Conservation (phyloP, 176 grass and related monocot species). For the Alloteropsis semialata region DNA sequence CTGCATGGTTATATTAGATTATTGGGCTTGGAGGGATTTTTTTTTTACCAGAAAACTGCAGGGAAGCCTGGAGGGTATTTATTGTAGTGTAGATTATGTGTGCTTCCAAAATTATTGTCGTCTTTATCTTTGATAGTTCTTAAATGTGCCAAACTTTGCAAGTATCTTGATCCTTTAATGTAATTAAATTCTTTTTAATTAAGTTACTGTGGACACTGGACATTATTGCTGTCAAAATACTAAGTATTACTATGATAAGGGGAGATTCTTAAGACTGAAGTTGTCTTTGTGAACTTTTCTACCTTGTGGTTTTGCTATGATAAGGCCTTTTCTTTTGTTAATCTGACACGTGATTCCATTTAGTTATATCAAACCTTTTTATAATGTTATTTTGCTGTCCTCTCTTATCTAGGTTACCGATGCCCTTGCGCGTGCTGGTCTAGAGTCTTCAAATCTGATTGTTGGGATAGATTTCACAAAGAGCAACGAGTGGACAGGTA, state of each 20-base stretch:
- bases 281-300: background rate
- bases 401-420: slow-evolving; percentile 59
- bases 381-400: background rate
- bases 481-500: slow-evolving; percentile 83
- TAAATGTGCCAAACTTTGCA: background rate
- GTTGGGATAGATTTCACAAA: slow-evolving; percentile 91
- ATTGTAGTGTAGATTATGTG: background rate
- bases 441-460: slow-evolving; percentile 79
- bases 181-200: background rate
- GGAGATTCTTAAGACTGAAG: background rate
- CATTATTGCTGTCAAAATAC: background rate
- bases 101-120: background rate
- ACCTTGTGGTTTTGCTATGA: background rate
- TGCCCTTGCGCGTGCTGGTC: slow-evolving; percentile 68
- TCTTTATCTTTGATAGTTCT: background rate
- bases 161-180: background rate
- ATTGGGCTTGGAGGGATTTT: background rate
- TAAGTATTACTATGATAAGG: background rate
- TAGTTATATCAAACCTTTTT: background rate
- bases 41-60: too few relatives aligned
- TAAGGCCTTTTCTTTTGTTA: background rate
- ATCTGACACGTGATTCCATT: background rate
- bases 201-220: background rate
- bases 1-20: background rate
- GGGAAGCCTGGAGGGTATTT: background rate